phyloP scores from a whole-genome alignment of 2,329 filamentous ascomycete species.

The Dendryphion nanum region DNA sequence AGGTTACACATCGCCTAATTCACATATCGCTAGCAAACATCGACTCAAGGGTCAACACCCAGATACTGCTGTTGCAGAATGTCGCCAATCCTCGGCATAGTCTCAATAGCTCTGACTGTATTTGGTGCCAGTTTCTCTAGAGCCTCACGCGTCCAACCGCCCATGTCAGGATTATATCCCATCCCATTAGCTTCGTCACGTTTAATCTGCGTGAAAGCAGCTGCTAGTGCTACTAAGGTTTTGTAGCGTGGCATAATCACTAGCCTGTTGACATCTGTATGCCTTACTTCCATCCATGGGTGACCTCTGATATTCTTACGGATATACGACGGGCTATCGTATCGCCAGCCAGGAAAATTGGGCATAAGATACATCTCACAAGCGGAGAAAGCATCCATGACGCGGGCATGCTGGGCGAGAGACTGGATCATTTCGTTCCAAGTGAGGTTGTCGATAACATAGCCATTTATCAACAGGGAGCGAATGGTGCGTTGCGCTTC shows the following conservation, averaged over 20 bases:
- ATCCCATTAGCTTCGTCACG: conserved; percentile 32
- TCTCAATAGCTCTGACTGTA: conserved; percentile 44
- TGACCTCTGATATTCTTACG: conserved; percentile 21
- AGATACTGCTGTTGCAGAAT: conserved; percentile 17
- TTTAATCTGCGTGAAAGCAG: conserved; percentile 35
- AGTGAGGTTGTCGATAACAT: conserved; percentile 69
- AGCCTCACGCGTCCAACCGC: conserved; percentile 22
- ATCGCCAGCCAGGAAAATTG: conserved; percentile 71
- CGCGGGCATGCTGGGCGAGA: conserved; percentile 60
- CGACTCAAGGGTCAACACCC: too few relatives aligned
- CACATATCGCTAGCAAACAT: too few relatives aligned
- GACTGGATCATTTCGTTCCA: conserved; percentile 77
- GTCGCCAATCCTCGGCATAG: conserved; percentile 42
- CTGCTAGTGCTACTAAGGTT: conserved; percentile 44
- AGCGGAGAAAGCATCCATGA: conserved; percentile 66
- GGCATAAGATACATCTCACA: conserved; percentile 79
- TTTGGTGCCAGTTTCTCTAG: conserved; percentile 37
- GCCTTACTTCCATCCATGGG: conserved; percentile 28
- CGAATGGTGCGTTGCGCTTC: conserved; percentile 42
- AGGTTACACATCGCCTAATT: too few relatives aligned
- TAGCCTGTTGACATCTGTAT: conserved; percentile 20
- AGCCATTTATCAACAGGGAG: conserved; percentile 64
- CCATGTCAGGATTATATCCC: conserved; percentile 19
- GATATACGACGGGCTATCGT: conserved; percentile 19
- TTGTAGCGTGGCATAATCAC: conserved; percentile 42